A percentile compares a stretch with the other conserved stretches of the same genome.
These are phyloP conservation scores for Silene conica DNA, from an alignment of 148 eudicot species.

Conservation along the genomic window DNA sequence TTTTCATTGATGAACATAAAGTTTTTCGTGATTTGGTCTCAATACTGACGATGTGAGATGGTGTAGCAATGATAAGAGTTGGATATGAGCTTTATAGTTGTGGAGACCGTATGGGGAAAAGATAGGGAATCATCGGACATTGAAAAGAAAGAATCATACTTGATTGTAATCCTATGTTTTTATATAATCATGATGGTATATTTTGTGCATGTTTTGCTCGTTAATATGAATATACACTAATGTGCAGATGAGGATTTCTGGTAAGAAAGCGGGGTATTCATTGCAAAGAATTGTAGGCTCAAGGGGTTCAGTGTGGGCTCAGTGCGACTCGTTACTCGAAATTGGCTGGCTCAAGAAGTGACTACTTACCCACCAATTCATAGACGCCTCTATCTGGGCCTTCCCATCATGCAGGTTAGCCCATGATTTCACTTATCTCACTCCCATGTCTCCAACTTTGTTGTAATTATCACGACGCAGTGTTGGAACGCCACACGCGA, in stretches of 20 bases:
- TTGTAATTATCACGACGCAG: background rate
- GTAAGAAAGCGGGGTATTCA: background rate
- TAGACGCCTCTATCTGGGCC: background rate
- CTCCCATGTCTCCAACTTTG: background rate
- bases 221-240: slow-evolving; percentile 1
- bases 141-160: background rate
- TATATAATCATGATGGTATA: slow-evolving; percentile 2
- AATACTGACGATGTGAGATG: background rate
- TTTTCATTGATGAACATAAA: background rate
- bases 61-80: background rate
- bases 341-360: slow-evolving; percentile 1
- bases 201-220: background rate
- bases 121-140: background rate
- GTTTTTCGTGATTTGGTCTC: background rate
- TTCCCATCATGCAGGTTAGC: slow-evolving; percentile 21
- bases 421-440: background rate
- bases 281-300: background rate
- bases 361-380: background rate
- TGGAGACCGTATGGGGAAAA: background rate
- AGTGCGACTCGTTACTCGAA: background rate
- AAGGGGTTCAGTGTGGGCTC: background rate
- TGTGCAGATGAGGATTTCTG: slow-evolving; percentile 9
- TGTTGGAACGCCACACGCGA: background rate
- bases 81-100: background rate
- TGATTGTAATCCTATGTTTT: background rate